Base-by-base conservation (phyloP, 495 filamentous ascomycete genomes). In the Aspergillus coremiiformis region DNA sequence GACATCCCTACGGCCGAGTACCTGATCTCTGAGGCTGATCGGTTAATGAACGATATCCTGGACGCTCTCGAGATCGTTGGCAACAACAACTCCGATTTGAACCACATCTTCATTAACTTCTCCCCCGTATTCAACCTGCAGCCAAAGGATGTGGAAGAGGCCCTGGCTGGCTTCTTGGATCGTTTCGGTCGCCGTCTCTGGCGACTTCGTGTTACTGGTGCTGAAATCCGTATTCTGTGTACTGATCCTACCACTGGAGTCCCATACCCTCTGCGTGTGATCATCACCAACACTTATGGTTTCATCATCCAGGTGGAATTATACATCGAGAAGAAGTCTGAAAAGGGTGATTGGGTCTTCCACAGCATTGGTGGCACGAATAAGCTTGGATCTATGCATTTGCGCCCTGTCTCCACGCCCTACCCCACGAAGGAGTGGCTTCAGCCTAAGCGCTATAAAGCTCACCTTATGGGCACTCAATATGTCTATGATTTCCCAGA, bases 21-120 rank as follows among this genome's bases (percentile, higher is more conserved):
- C 70, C 79, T 98, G 52, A 96, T 95, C 61, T 96, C 92, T 7
- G 93, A 98, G 73, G 87, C 94, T 51, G 92, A 98, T 64, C 83
- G 93, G 26, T 76, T 98, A 50, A 90, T 97, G 79, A 96, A 89
- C 70, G 93, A 98, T 64, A 97, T 98, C 66, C 78, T 98, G 43
- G 93, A 97, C 69, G 94, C 93, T 15, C 73, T 98, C 49, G 93
- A 98, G 79, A 94, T 98, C 60, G 91, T 96, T 61, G 94, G 94
- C 52, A 95, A 94, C 79, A 97, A 95, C 79, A 92, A 95, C 78
- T 96, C 93, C 42, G 93, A 98, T 78, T 78, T 98, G 61, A 98
- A 98, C 77, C 94, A 98, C 76, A 95, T 98, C 80, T 98, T 97
- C 79, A 90, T 98, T 76, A 96, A 98, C 79, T 98, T 98, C 76